Evolutionary conservation across 1,139 yeast species (phyloP).

Genomic region (Candida dubliniensis): DNA sequence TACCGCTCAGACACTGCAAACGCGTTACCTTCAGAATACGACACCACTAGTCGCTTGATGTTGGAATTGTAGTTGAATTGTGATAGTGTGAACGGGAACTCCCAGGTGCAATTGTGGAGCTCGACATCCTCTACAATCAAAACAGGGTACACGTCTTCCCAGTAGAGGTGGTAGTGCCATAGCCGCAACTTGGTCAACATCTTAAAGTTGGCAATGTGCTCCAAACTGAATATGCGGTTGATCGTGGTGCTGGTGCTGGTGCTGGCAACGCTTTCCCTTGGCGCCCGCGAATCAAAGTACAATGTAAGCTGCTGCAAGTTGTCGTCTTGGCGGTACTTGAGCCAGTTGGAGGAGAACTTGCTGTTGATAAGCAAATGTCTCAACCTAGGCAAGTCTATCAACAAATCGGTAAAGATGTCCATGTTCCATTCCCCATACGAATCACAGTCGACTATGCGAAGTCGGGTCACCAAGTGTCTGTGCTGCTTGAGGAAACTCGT

Average conservation of each 20-base stretch:
- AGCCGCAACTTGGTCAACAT: conserved; percentile 24
- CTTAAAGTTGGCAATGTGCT: conserved; percentile 30
- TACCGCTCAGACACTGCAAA: conserved; percentile 42
- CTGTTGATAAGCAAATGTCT: conserved; percentile 30
- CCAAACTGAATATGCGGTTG: conserved; percentile 32
- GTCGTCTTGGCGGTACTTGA: conserved; percentile 32
- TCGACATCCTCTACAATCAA: conserved; percentile 16
- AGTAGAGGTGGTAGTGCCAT: conserved; percentile 34
- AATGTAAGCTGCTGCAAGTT: conserved; percentile 24
- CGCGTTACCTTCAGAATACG: conserved; percentile 28
- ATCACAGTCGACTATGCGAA: conserved; percentile 35
- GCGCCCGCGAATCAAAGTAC: conserved; percentile 14
- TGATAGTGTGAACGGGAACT: conserved; percentile 39
- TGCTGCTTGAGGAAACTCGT: conserved; percentile 11
- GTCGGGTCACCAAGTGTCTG: conserved; percentile 15
- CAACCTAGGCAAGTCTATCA: conserved; percentile 24
- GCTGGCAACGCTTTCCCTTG: background rate
- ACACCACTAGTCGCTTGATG: conserved; percentile 21
- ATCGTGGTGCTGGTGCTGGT: conserved; percentile 2
- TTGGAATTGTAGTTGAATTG: conserved; percentile 33
- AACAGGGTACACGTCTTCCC: conserved; percentile 20
- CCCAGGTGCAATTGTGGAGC: conserved; percentile 44
- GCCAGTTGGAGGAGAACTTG: conserved; percentile 42
- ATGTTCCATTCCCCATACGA: conserved; percentile 46
- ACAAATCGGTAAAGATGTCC: conserved; percentile 27